Base-by-base conservation (phyloP, 2,329 filamentous ascomycete genomes). In the Arthrobotrys sinensis region DNA sequence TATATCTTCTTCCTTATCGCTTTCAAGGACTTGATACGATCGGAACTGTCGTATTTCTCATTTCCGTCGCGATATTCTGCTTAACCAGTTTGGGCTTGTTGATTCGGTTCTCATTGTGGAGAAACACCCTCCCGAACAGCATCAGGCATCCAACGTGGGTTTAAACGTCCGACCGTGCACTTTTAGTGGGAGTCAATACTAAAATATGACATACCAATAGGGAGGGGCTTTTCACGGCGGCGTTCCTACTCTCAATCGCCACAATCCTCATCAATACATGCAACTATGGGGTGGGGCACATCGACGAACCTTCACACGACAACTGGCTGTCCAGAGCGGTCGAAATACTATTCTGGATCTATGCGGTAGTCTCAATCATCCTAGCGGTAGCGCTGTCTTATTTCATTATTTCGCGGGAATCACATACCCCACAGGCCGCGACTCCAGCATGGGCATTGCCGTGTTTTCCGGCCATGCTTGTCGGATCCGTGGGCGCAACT, bases 101-200 rank as follows among this genome's bases (percentile, higher is more conserved):
- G 14, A 6, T 71, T 24, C 66, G 73, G 34, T 77, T 77, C 21
- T 46, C 32, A 3, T 46, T 77, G 50, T 77, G 73, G 73, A 71
- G 32, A 8, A 46, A 70, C 24, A 77, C 73, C 10, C 55, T 77
- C 11, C 57, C 34, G 12, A 77, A 77, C 19, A 77, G 73, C 60
- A 77, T 77, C 6, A 60, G 73, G n/a, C 73, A 77, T 46, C 73
- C 73, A 19, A 77, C 73, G 73, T 77, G 10, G 12, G 73, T 71
- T 50, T 14, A 21, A n/a, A n/a, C 14, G 4, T 38, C 62, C 34
- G 50, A 45, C 28, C 16, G 19, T 57, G 3, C 12, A 21, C 14
- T 48, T n/a, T 28, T 57, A 19, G 7, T 10, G 12, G 46, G 19
- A 1, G 0, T 16, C 14, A n/a, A 53, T 45, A 43, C 67, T 71